phyloP scores from a whole-genome alignment of 2,329 filamentous ascomycete species.

The Diaporthe helianthi region DNA sequence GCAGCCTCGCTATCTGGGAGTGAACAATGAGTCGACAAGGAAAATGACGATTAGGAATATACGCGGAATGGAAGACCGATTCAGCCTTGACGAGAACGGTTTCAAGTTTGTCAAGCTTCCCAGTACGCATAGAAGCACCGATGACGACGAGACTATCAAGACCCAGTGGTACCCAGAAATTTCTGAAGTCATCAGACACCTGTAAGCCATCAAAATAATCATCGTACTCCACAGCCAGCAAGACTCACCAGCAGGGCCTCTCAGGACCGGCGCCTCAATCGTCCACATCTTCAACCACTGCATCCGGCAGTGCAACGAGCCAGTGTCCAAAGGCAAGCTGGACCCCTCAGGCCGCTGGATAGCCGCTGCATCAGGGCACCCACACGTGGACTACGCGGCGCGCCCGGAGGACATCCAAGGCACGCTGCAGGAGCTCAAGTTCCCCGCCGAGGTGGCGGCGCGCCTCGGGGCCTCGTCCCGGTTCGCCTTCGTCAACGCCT shows the following conservation, averaged over 20 bases:
- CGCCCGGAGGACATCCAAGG: slow-evolving; percentile 51
- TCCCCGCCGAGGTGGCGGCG: slow-evolving; percentile 52
- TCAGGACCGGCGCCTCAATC: slow-evolving; percentile 24
- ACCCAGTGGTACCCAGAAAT: slow-evolving; percentile 14
- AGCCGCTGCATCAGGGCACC: slow-evolving; percentile 51
- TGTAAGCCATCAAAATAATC: not conserved
- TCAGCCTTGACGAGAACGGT: slow-evolving; percentile 20
- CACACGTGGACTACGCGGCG: slow-evolving; percentile 65
- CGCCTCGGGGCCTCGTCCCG: slow-evolving; percentile 3
- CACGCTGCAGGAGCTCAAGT: slow-evolving; percentile 48
- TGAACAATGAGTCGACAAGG: not conserved
- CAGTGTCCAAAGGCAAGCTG: slow-evolving; percentile 6
- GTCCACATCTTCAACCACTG: slow-evolving; percentile 31
- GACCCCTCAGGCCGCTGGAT: slow-evolving; percentile 56
- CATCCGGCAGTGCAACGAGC: slow-evolving; percentile 16
- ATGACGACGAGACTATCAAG: slow-evolving; percentile 9
- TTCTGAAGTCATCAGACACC: not conserved
- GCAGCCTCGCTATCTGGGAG: slow-evolving; percentile 10
- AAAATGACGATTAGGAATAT: slow-evolving; percentile 19
- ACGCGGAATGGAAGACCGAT: slow-evolving; percentile 15
- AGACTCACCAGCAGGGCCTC: not conserved
- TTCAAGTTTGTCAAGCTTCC: slow-evolving; percentile 25
- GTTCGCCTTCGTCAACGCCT: slow-evolving; percentile 42
- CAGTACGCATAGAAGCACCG: not conserved
- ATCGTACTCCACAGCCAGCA: not conserved